A percentile compares a stretch with the other conserved stretches of the same genome.
Conservation (phyloP, 108 stramenopile species). For the Chaetoceros muelleri region DNA sequence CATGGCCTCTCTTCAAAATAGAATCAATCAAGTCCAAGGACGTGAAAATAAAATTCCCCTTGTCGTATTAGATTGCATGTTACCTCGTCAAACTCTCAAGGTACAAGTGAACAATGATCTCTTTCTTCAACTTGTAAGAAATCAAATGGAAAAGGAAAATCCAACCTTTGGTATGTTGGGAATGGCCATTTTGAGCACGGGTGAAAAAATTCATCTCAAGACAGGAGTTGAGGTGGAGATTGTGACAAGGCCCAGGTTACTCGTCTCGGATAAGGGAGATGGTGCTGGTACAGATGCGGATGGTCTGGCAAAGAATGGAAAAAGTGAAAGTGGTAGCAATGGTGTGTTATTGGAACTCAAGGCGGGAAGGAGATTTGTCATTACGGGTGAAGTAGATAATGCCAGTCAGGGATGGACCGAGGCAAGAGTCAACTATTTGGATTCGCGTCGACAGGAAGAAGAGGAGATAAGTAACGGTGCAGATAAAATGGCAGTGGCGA, state of each 20-base stretch:
- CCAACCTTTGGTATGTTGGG: slow-evolving; percentile 59
- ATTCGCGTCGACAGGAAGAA: slow-evolving; percentile 35
- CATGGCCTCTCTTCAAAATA: slow-evolving; percentile 32
- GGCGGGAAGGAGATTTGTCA: slow-evolving; percentile 38
- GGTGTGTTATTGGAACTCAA: slow-evolving; percentile 25
- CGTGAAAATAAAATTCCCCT: slow-evolving; percentile 31
- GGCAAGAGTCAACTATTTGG: slow-evolving; percentile 38
- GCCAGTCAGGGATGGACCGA: slow-evolving; percentile 49
- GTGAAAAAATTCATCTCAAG: slow-evolving; percentile 31
- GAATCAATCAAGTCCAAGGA: slow-evolving; percentile 29
- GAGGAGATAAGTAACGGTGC: slow-evolving; percentile 13
- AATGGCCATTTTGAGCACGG: slow-evolving; percentile 26
- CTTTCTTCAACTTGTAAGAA: slow-evolving; percentile 38
- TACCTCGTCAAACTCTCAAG: slow-evolving; percentile 55
- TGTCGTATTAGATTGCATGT: slow-evolving; percentile 58
- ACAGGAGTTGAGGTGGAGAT: slow-evolving; percentile 55
- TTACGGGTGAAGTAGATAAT: slow-evolving; percentile 35
- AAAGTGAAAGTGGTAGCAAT: slow-evolving; percentile 13
- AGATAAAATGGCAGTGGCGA: slow-evolving; percentile 36
- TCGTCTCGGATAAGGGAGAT: background rate
- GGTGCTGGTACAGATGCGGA: background rate
- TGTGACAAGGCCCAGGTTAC: slow-evolving; percentile 19
- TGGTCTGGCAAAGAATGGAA: background rate
- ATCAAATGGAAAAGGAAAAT: slow-evolving; percentile 31
- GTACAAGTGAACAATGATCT: slow-evolving; percentile 43